These are phyloP conservation scores for Xylariaceae sp. DNA, from an alignment of 2,329 filamentous ascomycete species.

Conservation along the genomic window DNA sequence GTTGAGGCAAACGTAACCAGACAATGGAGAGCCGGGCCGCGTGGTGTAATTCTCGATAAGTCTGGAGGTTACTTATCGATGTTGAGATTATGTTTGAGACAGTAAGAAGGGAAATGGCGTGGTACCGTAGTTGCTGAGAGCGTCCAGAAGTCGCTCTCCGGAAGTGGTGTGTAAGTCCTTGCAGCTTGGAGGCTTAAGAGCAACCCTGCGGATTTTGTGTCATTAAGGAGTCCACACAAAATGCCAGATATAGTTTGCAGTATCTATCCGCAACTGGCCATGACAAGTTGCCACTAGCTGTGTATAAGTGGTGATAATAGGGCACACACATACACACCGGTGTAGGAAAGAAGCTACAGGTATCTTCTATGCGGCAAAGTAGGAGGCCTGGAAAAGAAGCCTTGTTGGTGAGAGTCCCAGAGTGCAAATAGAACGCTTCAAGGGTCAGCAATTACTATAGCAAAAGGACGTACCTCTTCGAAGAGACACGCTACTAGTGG, in stretches of 20 bases:
- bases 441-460: background rate
- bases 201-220: background rate
- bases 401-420: background rate
- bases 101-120: background rate
- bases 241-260: background rate
- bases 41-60: background rate
- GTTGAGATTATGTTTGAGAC: background rate
- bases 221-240: background rate
- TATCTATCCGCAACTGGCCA: background rate
- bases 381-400: background rate
- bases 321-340: background rate
- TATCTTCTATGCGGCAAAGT: background rate
- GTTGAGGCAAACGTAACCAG: background rate
- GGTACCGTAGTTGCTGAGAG: background rate
- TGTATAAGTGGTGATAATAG: background rate
- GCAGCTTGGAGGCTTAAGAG: background rate
- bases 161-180: background rate
- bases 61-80: background rate
- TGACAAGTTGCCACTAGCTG: background rate
- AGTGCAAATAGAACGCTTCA: background rate
- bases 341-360: background rate
- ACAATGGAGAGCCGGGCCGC: background rate
- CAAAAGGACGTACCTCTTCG: slow-evolving; percentile 3
- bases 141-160: background rate
- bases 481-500: background rate